Conservation (phyloP, 768 basidiomycete species). For the Dacryopinax primogenitus region DNA sequence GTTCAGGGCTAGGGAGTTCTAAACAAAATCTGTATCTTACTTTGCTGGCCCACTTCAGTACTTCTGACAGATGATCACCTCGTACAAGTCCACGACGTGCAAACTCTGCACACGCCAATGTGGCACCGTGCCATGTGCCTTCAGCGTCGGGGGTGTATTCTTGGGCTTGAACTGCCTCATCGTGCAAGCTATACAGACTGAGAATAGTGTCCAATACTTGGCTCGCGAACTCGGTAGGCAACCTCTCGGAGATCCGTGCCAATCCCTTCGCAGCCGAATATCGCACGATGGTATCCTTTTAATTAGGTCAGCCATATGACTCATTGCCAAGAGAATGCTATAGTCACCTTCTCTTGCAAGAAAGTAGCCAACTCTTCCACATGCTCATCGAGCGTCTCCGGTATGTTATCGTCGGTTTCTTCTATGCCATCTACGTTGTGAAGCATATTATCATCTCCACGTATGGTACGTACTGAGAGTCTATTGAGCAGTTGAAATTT, state of each 20-base stretch:
- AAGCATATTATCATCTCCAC: conserved; percentile 10
- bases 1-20: background rate
- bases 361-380: conserved; percentile 59
- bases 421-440: conserved; percentile 22
- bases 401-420: conserved; percentile 43
- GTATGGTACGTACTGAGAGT: conserved; percentile 20
- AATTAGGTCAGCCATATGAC: background rate
- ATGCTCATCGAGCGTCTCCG: conserved; percentile 62
- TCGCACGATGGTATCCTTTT: conserved; percentile 83
- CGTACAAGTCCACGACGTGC: conserved; percentile 66
- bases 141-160: conserved; percentile 70
- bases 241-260: conserved; percentile 66
- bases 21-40: conserved; percentile 31
- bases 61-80: conserved; percentile 41
- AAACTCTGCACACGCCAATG: conserved; percentile 84
- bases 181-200: conserved; percentile 60
- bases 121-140: conserved; percentile 88
- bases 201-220: conserved; percentile 77
- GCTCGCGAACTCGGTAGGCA: conserved; percentile 57
- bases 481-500: conserved; percentile 8
- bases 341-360: conserved; percentile 65
- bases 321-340: conserved; percentile 10
- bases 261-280: conserved; percentile 91
- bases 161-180: conserved; percentile 38
- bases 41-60: conserved; percentile 73